Conservation (phyloP, 2,329 filamentous ascomycete species). For the Fusarium sp. region DNA sequence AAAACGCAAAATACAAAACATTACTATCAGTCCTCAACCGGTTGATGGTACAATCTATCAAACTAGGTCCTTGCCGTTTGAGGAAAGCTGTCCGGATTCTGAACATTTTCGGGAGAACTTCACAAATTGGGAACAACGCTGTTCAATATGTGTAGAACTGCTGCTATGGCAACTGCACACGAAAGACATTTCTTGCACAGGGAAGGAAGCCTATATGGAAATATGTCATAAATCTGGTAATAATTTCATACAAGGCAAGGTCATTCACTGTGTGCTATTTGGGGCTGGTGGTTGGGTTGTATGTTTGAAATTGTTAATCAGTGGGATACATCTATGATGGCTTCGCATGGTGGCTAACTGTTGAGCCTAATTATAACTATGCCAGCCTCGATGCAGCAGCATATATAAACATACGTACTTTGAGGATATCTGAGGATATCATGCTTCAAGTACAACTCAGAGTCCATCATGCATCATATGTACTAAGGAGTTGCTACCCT, state of each 20-base stretch:
- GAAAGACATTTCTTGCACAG: slow-evolving; percentile 27
- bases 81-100: slow-evolving; percentile 39
- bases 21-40: too few relatives aligned
- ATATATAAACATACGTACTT: not conserved
- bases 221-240: not conserved
- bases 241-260: slow-evolving; percentile 13
- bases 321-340: not conserved
- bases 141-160: slow-evolving; percentile 15
- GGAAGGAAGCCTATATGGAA: slow-evolving; percentile 1
- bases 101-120: slow-evolving; percentile 40
- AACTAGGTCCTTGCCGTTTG: slow-evolving; percentile 18
- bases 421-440: not conserved
- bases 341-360: not conserved
- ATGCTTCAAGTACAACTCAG: not conserved
- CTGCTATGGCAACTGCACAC: slow-evolving; percentile 5
- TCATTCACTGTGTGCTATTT: slow-evolving; percentile 7
- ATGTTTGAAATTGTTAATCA: not conserved
- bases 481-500: not conserved
- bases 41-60: not conserved
- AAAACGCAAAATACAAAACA: not conserved
- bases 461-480: not conserved
- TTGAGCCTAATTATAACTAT: not conserved
- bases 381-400: not conserved
- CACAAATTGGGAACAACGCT: slow-evolving; percentile 40
- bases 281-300: not conserved